Evolutionary conservation across 202 grass and related monocot genomes (phyloP), one percentile per base, ranked within the genome.

Genomic region (Carex arenaria): DNA sequence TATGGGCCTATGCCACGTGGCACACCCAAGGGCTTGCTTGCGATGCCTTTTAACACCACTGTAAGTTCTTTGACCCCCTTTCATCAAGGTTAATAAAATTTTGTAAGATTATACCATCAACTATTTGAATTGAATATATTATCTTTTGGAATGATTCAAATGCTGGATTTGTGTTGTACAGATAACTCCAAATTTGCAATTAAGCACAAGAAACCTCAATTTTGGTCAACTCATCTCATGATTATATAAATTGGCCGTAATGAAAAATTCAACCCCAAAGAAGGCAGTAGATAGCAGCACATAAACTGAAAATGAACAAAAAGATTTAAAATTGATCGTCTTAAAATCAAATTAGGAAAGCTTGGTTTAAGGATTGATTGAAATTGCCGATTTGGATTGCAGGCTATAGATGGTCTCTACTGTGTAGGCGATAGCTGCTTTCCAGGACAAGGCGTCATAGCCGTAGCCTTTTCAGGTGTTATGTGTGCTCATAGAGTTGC

Each of bases 401-500:
- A 97, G 95, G 90, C 90, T 86, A 89, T 97, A 88, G 87, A 93
- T 87, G 92, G 95, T 76, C 89, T 97, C 61, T 97, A 97, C 70
- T 97, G 95, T 62, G 95, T 97, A 67, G 95, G 95, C 0, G 95
- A 94, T 80, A 97, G 94, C 78, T 97, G 95, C 89, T 97, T 97
- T 89, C 95, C 95, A 64, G 95, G 95, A 51, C 92, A 97, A 91
- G 95, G 95, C 53, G 92, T 97, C 22, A 94, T 97, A 72, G 95
- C 95, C 30, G 95, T 97, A 61, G 87, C 95, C 68, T 97, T 97
- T 91, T 97, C 95, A 20, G 95, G 95, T 59, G 75, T 97, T 73
- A 97, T 97, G 95, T 97, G 95, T 64, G 90, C 94, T 90, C 95
- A 94, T 67, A 88, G 95, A 85, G 95, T 97, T 84, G 92, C 95